Evolutionary conservation across 2,329 filamentous ascomycete species (phyloP).

Genomic region (Diaporthe citrichinensis): DNA sequence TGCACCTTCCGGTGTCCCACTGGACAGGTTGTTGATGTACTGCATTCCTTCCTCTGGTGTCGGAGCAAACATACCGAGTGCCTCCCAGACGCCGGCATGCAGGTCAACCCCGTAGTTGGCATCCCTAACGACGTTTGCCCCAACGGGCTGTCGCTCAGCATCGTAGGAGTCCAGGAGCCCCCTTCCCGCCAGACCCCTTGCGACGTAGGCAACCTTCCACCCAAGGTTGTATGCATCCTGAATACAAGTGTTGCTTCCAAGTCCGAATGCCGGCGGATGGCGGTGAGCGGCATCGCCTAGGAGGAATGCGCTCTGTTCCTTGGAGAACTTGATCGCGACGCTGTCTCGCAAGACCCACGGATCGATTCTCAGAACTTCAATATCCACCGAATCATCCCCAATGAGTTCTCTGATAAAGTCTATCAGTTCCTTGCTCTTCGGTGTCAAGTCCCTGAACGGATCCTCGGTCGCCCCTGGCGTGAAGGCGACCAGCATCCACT

Average conservation of each 20-base stretch:
- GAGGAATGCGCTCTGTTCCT: constrained; percentile 58
- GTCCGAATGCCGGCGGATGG: constrained; percentile 64
- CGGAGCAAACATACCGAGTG: constrained; percentile 48
- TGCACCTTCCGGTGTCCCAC: constrained; percentile 52
- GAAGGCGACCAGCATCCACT: constrained; percentile 64
- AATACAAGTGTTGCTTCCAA: constrained; percentile 66
- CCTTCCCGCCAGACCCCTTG: constrained; percentile 49
- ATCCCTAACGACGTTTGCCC: constrained; percentile 53
- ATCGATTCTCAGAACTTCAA: constrained; percentile 62
- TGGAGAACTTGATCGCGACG: constrained; percentile 63
- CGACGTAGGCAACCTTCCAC: constrained; percentile 62
- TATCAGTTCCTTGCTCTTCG: constrained; percentile 21
- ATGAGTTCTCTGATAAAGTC: constrained; percentile 59
- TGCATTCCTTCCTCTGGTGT: constrained; percentile 50
- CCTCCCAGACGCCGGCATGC: constrained; percentile 55
- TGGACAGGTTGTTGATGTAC: constrained; percentile 52
- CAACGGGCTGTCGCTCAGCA: constrained; percentile 58
- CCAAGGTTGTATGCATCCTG: constrained; percentile 63
- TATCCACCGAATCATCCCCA: constrained; percentile 61
- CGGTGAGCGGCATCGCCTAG: constrained; percentile 67
- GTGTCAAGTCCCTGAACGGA: constrained; percentile 31
- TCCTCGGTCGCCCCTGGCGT: constrained; percentile 45
- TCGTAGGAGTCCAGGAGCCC: constrained; percentile 55
- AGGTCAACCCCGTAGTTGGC: constrained; percentile 49
- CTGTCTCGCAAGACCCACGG: constrained; percentile 70